Conservation (phyloP, 2,329 filamentous ascomycete genomes). For the Hypoxylon sp. region DNA sequence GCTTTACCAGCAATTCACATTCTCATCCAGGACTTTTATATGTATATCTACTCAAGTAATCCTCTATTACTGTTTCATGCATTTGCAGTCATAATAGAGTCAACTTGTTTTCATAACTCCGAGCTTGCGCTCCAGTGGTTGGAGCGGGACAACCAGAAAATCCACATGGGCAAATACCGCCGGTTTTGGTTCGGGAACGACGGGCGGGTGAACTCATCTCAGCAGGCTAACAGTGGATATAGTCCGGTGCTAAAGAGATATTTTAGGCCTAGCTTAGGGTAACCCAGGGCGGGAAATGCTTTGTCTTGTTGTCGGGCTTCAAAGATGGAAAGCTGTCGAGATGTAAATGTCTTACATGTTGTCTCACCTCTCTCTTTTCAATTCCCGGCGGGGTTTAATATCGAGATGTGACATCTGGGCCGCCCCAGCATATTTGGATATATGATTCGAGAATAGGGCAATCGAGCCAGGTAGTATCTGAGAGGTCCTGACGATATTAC, state of each 20-base stretch:
- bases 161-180: slow-evolving; percentile 4
- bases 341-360: too few species aligned
- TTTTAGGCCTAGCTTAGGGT: not conserved
- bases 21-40: not conserved
- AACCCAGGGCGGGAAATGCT: not conserved
- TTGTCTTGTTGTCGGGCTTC: slow-evolving; percentile 28
- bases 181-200: slow-evolving; percentile 21
- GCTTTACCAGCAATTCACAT: not conserved
- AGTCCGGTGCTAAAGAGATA: slow-evolving; percentile 2
- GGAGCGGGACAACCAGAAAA: not conserved
- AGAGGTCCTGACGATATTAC: not conserved
- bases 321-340: not conserved
- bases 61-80: not conserved
- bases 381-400: slow-evolving; percentile 18
- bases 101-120: not conserved
- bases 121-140: slow-evolving; percentile 11
- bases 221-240: slow-evolving; percentile 9
- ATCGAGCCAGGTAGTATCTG: too few species aligned
- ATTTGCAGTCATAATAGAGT: not conserved
- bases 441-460: not conserved
- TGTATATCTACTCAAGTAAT: not conserved
- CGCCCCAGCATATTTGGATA: not conserved
- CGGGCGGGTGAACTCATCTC: slow-evolving; percentile 4
- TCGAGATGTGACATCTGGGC: not conserved
- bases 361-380: slow-evolving; percentile 1